These are phyloP conservation scores for Lactarius pseudohatsudake DNA, from an alignment of 768 basidiomycete genomes.

Conservation along the genomic window DNA sequence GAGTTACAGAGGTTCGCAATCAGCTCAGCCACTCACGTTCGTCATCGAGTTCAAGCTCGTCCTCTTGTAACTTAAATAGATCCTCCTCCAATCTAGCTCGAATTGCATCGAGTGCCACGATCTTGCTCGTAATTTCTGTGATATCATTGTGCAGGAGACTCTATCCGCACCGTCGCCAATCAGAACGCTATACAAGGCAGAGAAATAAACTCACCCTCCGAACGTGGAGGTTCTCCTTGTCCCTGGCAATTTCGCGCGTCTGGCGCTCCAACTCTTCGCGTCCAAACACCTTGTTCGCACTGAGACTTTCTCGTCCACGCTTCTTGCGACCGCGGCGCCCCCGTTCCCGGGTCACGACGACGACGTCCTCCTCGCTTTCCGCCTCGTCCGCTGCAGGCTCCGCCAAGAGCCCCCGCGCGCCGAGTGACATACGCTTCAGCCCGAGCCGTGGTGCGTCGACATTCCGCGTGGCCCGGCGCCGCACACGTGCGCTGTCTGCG, in stretches of 20 bases:
- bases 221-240: slow-evolving; percentile 92
- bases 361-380: slow-evolving; percentile 76
- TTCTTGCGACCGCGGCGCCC: slow-evolving; percentile 47
- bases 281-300: slow-evolving; percentile 68
- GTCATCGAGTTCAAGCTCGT: slow-evolving; percentile 95
- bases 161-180: slow-evolving; percentile 41
- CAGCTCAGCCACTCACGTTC: slow-evolving; percentile 60
- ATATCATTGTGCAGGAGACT: slow-evolving; percentile 86
- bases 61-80: slow-evolving; percentile 86
- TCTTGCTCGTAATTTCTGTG: slow-evolving; percentile 85
- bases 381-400: slow-evolving; percentile 50
- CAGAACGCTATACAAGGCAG: neutral
- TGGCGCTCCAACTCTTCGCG: slow-evolving; percentile 84
- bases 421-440: slow-evolving; percentile 75
- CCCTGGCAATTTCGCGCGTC: slow-evolving; percentile 79
- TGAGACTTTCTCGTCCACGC: slow-evolving; percentile 61
- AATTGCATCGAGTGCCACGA: slow-evolving; percentile 78
- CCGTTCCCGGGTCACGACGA: slow-evolving; percentile 50
- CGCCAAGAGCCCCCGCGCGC: slow-evolving; percentile 69
- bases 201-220: slow-evolving; percentile 55
- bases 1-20: slow-evolving; percentile 15
- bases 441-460: slow-evolving; percentile 76
- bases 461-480: slow-evolving; percentile 77
- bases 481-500: slow-evolving; percentile 71
- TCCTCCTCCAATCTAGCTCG: slow-evolving; percentile 78